Conservation (phyloP, 129 eudicot species). For the Flaveria bidentis region DNA sequence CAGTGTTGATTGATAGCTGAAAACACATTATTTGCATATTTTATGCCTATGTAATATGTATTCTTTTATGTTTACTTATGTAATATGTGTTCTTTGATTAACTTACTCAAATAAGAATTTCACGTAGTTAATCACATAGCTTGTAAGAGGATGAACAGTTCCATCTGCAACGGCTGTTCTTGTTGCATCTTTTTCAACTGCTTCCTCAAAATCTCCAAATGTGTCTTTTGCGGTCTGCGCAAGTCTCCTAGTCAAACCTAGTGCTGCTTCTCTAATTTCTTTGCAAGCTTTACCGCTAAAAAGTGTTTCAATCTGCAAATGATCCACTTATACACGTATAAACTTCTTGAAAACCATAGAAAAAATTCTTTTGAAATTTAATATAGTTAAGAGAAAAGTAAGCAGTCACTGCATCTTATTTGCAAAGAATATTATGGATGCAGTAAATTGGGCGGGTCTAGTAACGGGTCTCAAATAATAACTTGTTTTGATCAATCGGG, state of each 20-base stretch:
- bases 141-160: slow-evolving; percentile 96
- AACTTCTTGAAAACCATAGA: neutral
- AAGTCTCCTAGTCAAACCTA: slow-evolving; percentile 88
- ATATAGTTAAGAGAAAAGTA: neutral
- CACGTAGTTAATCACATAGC: slow-evolving; percentile 98
- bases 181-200: slow-evolving; percentile 97
- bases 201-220: slow-evolving; percentile 96
- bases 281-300: slow-evolving; percentile 83
- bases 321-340: slow-evolving; percentile 2
- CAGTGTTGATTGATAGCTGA: slow-evolving; percentile 92
- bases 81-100: neutral
- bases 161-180: slow-evolving; percentile 94
- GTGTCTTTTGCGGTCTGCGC: slow-evolving; percentile 97
- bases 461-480: neutral
- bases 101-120: slow-evolving; percentile 98
- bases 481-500: neutral
- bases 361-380: neutral
- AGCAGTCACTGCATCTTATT: neutral
- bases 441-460: neutral
- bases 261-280: slow-evolving; percentile 80
- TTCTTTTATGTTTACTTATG: neutral
- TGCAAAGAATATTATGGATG: neutral
- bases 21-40: slow-evolving; percentile 16
- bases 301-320: slow-evolving; percentile 72
- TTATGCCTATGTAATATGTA: neutral